Conservation (phyloP, 129 eudicot genomes). For the Mikania micrantha region DNA sequence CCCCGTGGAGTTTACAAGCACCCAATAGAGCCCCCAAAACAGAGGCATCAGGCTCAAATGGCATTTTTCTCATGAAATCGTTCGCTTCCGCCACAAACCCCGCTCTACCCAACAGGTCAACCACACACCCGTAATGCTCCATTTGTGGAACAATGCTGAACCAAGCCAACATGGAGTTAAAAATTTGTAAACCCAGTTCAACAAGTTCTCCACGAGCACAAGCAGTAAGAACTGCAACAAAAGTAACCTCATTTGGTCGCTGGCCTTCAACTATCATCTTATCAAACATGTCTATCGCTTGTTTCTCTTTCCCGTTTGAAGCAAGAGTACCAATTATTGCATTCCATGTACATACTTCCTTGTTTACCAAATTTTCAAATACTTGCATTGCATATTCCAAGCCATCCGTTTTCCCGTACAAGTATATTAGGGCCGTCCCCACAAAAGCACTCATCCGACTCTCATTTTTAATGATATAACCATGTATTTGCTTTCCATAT, state of each 20-base stretch:
- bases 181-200: constrained; percentile 49
- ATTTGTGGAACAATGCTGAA: constrained; percentile 48
- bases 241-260: constrained; percentile 61
- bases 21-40: constrained; percentile 80
- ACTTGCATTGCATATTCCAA: constrained; percentile 39
- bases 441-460: constrained; percentile 35
- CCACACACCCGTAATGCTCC: constrained; percentile 93
- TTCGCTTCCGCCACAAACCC: constrained; percentile 68
- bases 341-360: constrained; percentile 65
- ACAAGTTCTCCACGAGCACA: constrained; percentile 66
- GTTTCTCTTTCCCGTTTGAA: constrained; percentile 46
- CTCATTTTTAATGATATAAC: constrained; percentile 52
- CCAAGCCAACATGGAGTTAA: constrained; percentile 43
- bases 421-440: constrained; percentile 51
- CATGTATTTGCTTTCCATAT: constrained; percentile 62
- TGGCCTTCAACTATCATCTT: constrained; percentile 36
- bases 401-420: constrained; percentile 61
- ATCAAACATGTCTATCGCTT: constrained; percentile 52
- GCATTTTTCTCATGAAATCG: constrained; percentile 55
- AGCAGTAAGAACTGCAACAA: constrained; percentile 57
- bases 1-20: constrained; percentile 81
- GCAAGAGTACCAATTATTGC: constrained; percentile 62
- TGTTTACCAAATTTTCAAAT: constrained; percentile 33
- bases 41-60: constrained; percentile 68
- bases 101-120: constrained; percentile 73